Evolutionary conservation across 1,284 basidiomycete species (phyloP).

Genomic region (Rhizopogon parksii): DNA sequence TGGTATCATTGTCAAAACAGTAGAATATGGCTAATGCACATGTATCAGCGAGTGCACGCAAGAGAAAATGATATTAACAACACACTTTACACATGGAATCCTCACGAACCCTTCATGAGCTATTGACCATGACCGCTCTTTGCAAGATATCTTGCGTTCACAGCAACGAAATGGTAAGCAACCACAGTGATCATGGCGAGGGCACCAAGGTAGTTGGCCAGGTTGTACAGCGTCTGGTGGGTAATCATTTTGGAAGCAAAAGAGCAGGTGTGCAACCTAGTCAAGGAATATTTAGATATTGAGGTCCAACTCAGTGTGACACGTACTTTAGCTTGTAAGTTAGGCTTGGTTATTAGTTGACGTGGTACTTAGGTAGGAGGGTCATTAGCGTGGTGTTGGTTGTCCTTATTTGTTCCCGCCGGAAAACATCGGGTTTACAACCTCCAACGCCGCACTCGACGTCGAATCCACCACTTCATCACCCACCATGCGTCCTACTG

Average conservation of each 20-base stretch:
- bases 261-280: constrained; percentile 3
- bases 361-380: constrained; percentile 2
- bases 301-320: neutral
- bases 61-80: neutral
- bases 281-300: neutral
- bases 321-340: neutral
- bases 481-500: constrained; percentile 61
- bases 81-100: neutral
- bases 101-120: neutral
- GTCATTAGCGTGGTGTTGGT: constrained; percentile 23
- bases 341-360: too few relatives aligned
- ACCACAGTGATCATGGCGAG: constrained; percentile 79
- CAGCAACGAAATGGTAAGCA: constrained; percentile 81
- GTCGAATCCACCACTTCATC: constrained; percentile 3
- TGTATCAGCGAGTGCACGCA: neutral
- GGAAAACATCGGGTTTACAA: constrained; percentile 27
- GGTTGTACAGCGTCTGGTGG: constrained; percentile 71
- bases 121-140: constrained; percentile 15
- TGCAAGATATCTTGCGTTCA: constrained; percentile 58
- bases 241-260: constrained; percentile 51
- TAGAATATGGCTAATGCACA: neutral
- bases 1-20: neutral
- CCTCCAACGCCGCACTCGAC: neutral
- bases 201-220: constrained; percentile 80
- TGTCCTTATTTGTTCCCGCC: constrained; percentile 23